Evolutionary conservation across 2,329 filamentous ascomycete genomes (phyloP), one percentile per base, ranked within the genome.

Genomic region (Fusarium lyarnte): DNA sequence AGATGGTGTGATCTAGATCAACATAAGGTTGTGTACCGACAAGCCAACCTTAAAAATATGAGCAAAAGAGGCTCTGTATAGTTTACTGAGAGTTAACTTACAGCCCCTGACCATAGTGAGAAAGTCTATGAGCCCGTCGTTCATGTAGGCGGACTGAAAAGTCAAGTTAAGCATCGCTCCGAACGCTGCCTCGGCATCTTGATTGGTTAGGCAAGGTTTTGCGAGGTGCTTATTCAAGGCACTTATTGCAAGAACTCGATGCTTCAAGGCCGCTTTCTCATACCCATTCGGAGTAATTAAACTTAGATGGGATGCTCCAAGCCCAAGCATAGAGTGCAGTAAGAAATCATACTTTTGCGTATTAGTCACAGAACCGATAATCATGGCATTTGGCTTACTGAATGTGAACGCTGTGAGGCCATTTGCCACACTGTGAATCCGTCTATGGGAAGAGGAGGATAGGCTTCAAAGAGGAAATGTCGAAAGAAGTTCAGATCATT

Each of bases 401-500:
- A 63, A 41, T 84, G 81, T 4, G 82, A 82, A 33, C 84, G 77
- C 19, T 79, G 75, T 3, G 82, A 82, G 4, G 82, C 79, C 29
- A 79, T 72, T 49, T 76, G 78, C 83, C 83, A 85, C 1, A 84
- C 73, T 9, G 66, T 63, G 27, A 79, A 79, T 0, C 82, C 81
- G 43, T 77, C 78, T 16, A 84, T 75, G 4, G 83, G 83, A 1
- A 84, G 57, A 5, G 82, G 76, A 11, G 83, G 83, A 58, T 84
- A 84, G 4, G 86, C 85, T 12, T 82, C 78, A 9, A 85, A 78
- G 13, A 88, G 70, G 70, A 87, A 88, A 70, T 88, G 86, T 57
- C 87, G 85, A 70, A 88, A 88, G 76, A 87, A 86, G 25, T 84
- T 81, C 76, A 88, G 81, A 62, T 88, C 86, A 38, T 84, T 78